Percentiles rank a stretch among this genome's conserved stretches.
Evolutionary conservation across 2,329 filamentous ascomycete species (phyloP).

Genomic region (Parastagonospora avenae): DNA sequence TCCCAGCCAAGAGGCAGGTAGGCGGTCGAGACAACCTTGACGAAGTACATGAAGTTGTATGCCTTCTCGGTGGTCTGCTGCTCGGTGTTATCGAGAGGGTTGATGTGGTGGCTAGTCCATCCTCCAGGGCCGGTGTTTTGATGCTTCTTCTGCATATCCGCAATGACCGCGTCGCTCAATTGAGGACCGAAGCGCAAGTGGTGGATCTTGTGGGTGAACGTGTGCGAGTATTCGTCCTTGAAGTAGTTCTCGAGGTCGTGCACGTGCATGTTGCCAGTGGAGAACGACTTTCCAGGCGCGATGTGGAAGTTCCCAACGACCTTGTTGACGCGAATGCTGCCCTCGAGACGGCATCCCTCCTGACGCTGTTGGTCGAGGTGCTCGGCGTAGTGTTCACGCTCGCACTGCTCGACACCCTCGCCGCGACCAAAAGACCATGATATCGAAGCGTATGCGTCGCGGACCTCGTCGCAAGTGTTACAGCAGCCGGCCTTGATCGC

Average conservation of each 20-base stretch:
- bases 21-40: conserved; percentile 96
- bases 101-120: conserved; percentile 90
- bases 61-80: conserved; percentile 81
- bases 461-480: conserved; percentile 95
- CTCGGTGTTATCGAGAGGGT: conserved; percentile 81
- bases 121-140: conserved; percentile 64
- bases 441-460: conserved; percentile 86
- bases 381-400: conserved; percentile 91
- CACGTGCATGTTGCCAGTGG: conserved; percentile 94
- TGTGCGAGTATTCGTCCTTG: conserved; percentile 72
- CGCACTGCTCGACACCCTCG: conserved; percentile 92
- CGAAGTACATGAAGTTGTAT: conserved; percentile 98
- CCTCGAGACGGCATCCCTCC: conserved; percentile 94
- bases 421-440: conserved; percentile 95
- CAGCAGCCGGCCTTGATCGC: conserved; percentile 87
- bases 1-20: conserved; percentile 94
- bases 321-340: conserved; percentile 93
- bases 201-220: conserved; percentile 89
- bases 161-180: conserved; percentile 71
- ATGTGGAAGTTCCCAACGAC: conserved; percentile 99
- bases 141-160: conserved; percentile 44
- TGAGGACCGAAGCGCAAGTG: conserved; percentile 91
- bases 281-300: conserved; percentile 94
- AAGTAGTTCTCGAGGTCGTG: conserved; percentile 98
- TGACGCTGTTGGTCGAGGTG: conserved; percentile 83